Conservation (phyloP, 2,329 filamentous ascomycete species). For the Trichoderma sp. region DNA sequence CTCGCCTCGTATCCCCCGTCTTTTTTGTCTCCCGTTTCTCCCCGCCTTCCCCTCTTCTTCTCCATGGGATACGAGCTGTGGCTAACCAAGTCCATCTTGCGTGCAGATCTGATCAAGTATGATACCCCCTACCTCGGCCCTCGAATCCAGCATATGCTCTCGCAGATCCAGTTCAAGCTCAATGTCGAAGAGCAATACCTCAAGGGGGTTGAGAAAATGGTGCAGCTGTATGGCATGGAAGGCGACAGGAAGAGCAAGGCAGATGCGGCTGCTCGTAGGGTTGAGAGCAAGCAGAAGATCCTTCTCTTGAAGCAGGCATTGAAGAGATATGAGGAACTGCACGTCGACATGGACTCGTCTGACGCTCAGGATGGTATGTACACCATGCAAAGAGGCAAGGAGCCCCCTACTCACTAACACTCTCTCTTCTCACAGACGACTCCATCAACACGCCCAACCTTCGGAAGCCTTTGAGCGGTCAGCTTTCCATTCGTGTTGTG, state of each 20-base stretch:
- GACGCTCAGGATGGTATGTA: conserved; percentile 76
- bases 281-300: conserved; percentile 98
- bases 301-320: conserved; percentile 91
- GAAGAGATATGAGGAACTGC: conserved; percentile 94
- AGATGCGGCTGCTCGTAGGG: conserved; percentile 82
- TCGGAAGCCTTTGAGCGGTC: conserved; percentile 91
- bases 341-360: conserved; percentile 82
- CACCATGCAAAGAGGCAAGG: neutral
- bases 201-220: conserved; percentile 99
- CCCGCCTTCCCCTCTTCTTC: neutral
- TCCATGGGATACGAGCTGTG: neutral
- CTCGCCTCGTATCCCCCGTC: neutral
- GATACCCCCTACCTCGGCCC: conserved; percentile 93
- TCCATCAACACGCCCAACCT: conserved; percentile 94
- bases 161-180: conserved; percentile 97
- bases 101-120: conserved; percentile 91
- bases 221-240: conserved; percentile 94
- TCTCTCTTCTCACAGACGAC: conserved; percentile 63
- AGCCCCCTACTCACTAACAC: neutral
- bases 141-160: conserved; percentile 98
- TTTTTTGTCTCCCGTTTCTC: neutral
- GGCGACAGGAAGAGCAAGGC: conserved; percentile 93
- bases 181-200: conserved; percentile 99
- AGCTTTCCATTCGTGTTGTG: conserved; percentile 80
- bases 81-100: neutral